A percentile compares a stretch with the other conserved stretches of the same genome.
Conservation (phyloP, 2,329 filamentous ascomycete genomes). For the Trichoderma gracile region DNA sequence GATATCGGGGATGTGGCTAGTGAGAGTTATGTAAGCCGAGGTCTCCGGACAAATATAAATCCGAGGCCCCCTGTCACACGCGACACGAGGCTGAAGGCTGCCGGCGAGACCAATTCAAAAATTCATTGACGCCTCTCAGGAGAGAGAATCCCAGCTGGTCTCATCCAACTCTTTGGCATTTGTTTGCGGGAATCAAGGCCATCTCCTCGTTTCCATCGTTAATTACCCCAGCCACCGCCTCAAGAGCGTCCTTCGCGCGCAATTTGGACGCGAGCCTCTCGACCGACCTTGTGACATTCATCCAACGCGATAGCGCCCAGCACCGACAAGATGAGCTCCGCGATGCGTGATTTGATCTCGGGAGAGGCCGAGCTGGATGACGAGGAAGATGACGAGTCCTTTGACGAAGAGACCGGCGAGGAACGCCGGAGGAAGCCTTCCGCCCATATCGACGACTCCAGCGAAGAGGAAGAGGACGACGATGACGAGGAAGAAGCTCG, state of each 20-base stretch:
- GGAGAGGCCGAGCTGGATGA: slow-evolving; percentile 83
- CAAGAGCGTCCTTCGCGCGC: slow-evolving; percentile 11
- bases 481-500: slow-evolving; percentile 84
- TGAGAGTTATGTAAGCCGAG: not conserved
- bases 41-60: slow-evolving; percentile 6
- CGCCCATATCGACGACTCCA: slow-evolving; percentile 70
- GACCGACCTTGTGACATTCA: slow-evolving; percentile 12
- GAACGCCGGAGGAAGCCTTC: slow-evolving; percentile 46
- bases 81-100: slow-evolving; percentile 28
- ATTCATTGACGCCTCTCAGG: slow-evolving; percentile 20
- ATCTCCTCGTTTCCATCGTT: not conserved
- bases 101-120: slow-evolving; percentile 24
- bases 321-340: slow-evolving; percentile 57
- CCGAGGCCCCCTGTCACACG: slow-evolving; percentile 24
- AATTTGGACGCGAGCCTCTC: slow-evolving; percentile 21
- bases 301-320: slow-evolving; percentile 18
- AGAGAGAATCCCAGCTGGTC: slow-evolving; percentile 19
- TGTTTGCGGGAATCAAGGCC: not conserved
- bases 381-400: slow-evolving; percentile 82
- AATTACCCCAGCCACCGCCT: not conserved
- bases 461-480: slow-evolving; percentile 89
- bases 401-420: slow-evolving; percentile 73
- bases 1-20: not conserved
- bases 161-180: slow-evolving; percentile 6
- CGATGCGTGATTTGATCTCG: slow-evolving; percentile 76